Base-by-base conservation (phyloP, 83 land plant genomes). In the Picea abies region DNA sequence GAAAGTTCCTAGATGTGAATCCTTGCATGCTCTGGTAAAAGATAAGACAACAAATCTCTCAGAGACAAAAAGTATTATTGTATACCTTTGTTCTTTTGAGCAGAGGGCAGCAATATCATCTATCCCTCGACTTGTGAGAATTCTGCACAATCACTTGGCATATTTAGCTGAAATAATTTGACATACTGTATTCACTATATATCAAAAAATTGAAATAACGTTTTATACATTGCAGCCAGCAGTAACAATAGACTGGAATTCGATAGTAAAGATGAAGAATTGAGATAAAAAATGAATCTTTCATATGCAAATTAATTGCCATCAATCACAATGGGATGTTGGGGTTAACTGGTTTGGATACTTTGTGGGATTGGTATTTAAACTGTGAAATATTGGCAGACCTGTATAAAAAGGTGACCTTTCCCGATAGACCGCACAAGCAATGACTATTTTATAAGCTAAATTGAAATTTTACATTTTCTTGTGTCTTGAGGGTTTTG, bases 91-190 rank as follows among this genome's bases (percentile, higher is more conserved):
- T 20, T 80, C 63, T 26, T 89, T 70, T 16, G 93, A 81, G 79
- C 92, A 91, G 63, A 93, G 79, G 4, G 93, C 93, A 6, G 95
- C 86, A 73, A 93, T 88, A 49, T 93, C 95, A 81, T 89, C 88
- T 52, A 93, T 85, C 64, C 83, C 95, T 81, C 79, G 82, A 80
- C 70, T 85, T 60, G 86, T 86, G 25, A 93, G 92, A 72, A 84
- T 66, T 88, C 95, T 93, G 88, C 67, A 52, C 26, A 22, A 49
- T 22, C 26, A 10, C 60, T 23, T 16, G 19, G 60, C 7, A 52
- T 25, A 49, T 49, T 47, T 76, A 49, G 78, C 61, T 76, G 22
- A 44, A 44, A 22, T 29, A 23, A 3, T n/a, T 44, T 10, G 12
- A 49, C 4, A 52, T 76, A 15, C 12, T 49, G n/a, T 52, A 49